Conservation (phyloP, 1,284 basidiomycete species). For the Moesziomyces globuligerus region DNA sequence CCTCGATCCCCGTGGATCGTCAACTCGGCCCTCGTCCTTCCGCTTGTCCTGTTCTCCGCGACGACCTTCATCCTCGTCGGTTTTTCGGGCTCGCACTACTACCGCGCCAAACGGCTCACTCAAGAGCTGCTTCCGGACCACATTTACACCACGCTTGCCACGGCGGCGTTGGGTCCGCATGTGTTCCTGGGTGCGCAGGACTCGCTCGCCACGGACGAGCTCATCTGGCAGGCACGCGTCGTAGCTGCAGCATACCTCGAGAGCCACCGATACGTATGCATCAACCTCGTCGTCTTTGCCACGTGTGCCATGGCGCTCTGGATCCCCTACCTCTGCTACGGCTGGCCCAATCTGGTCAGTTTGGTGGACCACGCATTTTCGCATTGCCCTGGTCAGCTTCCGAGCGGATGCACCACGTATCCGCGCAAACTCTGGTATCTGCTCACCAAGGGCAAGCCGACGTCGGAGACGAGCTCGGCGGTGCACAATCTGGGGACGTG, state of each 20-base stretch:
- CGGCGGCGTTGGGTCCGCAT: neutral
- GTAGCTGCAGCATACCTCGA: slow-evolving; percentile 17
- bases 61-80: neutral
- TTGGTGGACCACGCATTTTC: slow-evolving; percentile 6
- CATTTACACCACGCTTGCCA: neutral
- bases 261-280: slow-evolving; percentile 1
- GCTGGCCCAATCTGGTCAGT: slow-evolving; percentile 1
- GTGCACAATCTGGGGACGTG: slow-evolving; percentile 4
- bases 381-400: neutral
- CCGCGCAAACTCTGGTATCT: neutral
- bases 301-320: slow-evolving; percentile 1
- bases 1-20: neutral
- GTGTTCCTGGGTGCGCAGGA: neutral
- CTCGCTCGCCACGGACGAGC: slow-evolving; percentile 2
- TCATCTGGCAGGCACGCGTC: neutral
- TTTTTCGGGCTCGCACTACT: neutral
- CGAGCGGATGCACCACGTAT: neutral
- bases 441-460: slow-evolving; percentile 3
- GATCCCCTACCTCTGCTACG: neutral
- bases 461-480: neutral
- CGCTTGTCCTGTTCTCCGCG: neutral
- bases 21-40: slow-evolving; percentile 1
- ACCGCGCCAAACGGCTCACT: neutral
- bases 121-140: neutral
- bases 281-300: slow-evolving; percentile 5